Evolutionary conservation across 2,329 filamentous ascomycete genomes (phyloP).

Genomic region (Alternaria longipes): DNA sequence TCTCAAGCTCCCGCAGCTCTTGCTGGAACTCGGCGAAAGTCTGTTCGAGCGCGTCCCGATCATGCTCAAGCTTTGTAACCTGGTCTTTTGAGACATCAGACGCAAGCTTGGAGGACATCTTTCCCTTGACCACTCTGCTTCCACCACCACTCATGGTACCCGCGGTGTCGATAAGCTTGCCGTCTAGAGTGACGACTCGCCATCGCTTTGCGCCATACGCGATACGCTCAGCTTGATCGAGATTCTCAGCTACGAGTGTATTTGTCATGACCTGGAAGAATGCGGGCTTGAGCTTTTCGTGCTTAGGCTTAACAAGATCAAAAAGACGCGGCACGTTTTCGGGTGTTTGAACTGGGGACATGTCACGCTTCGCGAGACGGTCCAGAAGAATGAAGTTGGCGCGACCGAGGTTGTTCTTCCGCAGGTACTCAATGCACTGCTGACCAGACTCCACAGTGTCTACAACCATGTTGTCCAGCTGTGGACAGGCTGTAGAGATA

Average conservation of each 20-base stretch:
- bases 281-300: constrained; percentile 84
- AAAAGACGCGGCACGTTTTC: constrained; percentile 93
- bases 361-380: constrained; percentile 79
- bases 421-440: constrained; percentile 96
- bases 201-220: constrained; percentile 93
- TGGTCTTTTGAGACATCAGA: constrained; percentile 87
- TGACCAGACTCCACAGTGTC: constrained; percentile 96
- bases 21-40: constrained; percentile 87
- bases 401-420: constrained; percentile 95
- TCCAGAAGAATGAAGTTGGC: constrained; percentile 98
- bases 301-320: constrained; percentile 88
- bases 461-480: constrained; percentile 94
- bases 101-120: constrained; percentile 97
- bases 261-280: constrained; percentile 97
- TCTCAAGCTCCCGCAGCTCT: constrained; percentile 81
- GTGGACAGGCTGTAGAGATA: constrained; percentile 94
- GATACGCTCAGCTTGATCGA: constrained; percentile 96
- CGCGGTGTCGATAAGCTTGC: constrained; percentile 95
- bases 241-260: constrained; percentile 89
- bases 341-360: constrained; percentile 84
- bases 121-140: constrained; percentile 84
- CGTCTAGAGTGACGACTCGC: constrained; percentile 95
- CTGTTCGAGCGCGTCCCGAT: constrained; percentile 84
- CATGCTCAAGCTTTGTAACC: constrained; percentile 84
- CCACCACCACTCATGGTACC: constrained; percentile 99